These are phyloP conservation scores for Micractinium conductrix DNA, from an alignment of 139 green algal genomes.

Conservation along the genomic window DNA sequence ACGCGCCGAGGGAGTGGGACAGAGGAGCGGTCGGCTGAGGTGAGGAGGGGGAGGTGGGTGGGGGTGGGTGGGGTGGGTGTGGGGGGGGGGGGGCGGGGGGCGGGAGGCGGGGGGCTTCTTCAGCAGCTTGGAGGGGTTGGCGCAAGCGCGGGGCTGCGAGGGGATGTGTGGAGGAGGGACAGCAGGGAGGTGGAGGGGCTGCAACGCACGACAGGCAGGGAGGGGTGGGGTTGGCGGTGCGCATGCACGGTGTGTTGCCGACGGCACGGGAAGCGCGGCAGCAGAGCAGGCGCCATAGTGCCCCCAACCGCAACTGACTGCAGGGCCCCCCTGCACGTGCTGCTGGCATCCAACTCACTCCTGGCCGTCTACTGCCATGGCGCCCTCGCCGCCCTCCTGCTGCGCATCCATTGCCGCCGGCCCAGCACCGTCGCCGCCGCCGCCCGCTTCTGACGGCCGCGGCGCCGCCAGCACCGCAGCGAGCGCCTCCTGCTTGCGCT, in stretches of 20 bases:
- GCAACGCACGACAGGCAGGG: too few species aligned
- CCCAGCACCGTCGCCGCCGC: background rate
- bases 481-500: slow-evolving; percentile 28
- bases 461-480: slow-evolving; percentile 37
- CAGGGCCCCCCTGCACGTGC: too few species aligned
- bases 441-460: background rate
- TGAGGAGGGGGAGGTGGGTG: too few species aligned
- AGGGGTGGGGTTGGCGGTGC: too few species aligned
- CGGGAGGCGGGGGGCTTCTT: slow-evolving; percentile 14
- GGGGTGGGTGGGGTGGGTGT: background rate
- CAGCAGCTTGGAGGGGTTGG: slow-evolving; percentile 20
- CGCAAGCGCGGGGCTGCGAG: background rate
- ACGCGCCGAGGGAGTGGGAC: too few species aligned
- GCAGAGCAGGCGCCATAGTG: background rate
- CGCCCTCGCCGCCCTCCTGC: slow-evolving; percentile 14
- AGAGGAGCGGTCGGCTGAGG: too few species aligned
- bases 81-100: background rate
- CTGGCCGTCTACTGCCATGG: slow-evolving; percentile 27
- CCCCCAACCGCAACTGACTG: background rate
- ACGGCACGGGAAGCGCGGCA: background rate
- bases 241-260: too few species aligned
- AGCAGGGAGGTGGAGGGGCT: too few species aligned
- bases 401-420: slow-evolving; percentile 6
- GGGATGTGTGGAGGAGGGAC: too few species aligned
- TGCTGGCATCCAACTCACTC: background rate